These are phyloP conservation scores for Nakazawaea pomicola DNA, from an alignment of 805 yeast genomes.

Conservation along the genomic window DNA sequence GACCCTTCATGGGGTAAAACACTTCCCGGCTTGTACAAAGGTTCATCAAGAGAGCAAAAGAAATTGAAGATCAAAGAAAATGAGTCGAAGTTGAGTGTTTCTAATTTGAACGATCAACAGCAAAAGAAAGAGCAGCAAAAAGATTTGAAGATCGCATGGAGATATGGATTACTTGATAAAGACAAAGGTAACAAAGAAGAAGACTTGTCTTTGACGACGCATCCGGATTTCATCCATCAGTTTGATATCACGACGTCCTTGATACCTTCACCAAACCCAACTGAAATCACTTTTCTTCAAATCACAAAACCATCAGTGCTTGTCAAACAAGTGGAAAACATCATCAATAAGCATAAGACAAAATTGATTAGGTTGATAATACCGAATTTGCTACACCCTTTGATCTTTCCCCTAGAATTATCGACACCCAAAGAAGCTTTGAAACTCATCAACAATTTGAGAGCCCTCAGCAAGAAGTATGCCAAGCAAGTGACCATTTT, in stretches of 20 bases:
- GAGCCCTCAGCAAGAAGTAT: conserved; percentile 45
- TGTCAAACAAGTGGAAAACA: conserved; percentile 36
- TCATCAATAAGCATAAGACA: conserved; percentile 36
- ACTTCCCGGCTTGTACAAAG: conserved; percentile 74
- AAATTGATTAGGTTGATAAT: conserved; percentile 60
- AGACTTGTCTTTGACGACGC: conserved; percentile 26
- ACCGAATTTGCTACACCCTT: conserved; percentile 80
- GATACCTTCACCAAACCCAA: conserved; percentile 57
- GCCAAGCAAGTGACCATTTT: conserved; percentile 42
- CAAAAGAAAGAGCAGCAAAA: conserved; percentile 19
- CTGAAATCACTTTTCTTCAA: conserved; percentile 57
- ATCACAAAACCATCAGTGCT: conserved; percentile 21
- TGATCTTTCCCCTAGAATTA: conserved; percentile 52
- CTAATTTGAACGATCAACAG: conserved; percentile 47
- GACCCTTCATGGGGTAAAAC: conserved; percentile 58
- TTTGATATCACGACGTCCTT: conserved; percentile 76
- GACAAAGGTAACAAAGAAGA: conserved; percentile 23
- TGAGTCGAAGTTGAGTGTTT: conserved; percentile 62
- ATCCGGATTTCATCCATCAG: conserved; percentile 54
- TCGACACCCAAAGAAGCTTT: conserved; percentile 43
- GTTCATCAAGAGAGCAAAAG: conserved; percentile 61
- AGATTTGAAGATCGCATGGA: conserved; percentile 89
- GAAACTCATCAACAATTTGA: conserved; percentile 57
- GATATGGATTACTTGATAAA: conserved; percentile 60
- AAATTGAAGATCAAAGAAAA: conserved; percentile 50